Percentiles rank a stretch among this genome's conserved stretches.
Evolutionary conservation across 2,329 filamentous ascomycete species (phyloP).

Genomic region (Incumbomyces delicatus): DNA sequence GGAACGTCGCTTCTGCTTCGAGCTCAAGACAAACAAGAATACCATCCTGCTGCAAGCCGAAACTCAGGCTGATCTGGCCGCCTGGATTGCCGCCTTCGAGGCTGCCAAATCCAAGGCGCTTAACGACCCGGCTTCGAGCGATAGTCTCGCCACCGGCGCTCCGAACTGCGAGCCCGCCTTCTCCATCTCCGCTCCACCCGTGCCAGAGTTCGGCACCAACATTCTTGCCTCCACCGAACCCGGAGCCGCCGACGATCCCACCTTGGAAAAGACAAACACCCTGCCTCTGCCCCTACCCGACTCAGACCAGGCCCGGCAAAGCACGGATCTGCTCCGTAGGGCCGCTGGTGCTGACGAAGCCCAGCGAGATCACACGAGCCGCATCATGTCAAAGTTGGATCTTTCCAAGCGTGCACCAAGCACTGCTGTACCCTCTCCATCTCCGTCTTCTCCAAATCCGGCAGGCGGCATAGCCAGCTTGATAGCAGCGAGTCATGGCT

Average conservation of each 20-base stretch:
- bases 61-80: conserved; percentile 80
- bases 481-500: conserved; percentile 72
- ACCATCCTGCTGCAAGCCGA: conserved; percentile 86
- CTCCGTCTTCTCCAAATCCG: conserved; percentile 31
- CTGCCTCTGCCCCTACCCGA: conserved; percentile 58
- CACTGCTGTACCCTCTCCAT: conserved; percentile 38
- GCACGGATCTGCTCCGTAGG: conserved; percentile 58
- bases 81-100: conserved; percentile 91
- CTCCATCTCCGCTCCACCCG: conserved; percentile 76
- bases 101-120: conserved; percentile 87
- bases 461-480: conserved; percentile 69
- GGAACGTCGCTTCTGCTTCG: conserved; percentile 92
- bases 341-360: conserved; percentile 59
- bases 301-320: conserved; percentile 52
- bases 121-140: conserved; percentile 55
- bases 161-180: conserved; percentile 60
- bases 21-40: conserved; percentile 94
- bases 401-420: conserved; percentile 67
- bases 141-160: conserved; percentile 41
- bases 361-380: conserved; percentile 68
- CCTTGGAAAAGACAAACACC: conserved; percentile 53
- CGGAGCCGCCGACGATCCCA: conserved; percentile 44
- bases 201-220: conserved; percentile 84
- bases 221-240: conserved; percentile 55
- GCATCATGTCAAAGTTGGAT: conserved; percentile 89